Evolutionary conservation across 306 rosid genomes (phyloP).

Genomic region (Cicer cuneatum): DNA sequence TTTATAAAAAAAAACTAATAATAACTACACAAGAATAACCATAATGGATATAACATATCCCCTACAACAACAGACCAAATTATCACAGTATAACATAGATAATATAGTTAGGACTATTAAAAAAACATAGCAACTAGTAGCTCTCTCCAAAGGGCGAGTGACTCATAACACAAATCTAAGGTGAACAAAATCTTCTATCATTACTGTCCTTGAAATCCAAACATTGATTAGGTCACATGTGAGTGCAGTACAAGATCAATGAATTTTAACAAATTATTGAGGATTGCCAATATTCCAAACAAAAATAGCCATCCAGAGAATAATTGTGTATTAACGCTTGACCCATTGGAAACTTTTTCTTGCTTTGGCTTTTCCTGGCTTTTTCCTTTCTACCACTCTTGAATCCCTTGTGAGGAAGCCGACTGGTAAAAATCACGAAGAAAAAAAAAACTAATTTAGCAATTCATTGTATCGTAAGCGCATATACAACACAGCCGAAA

Average conservation of each 20-base stretch:
- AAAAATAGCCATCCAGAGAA: slow-evolving; percentile 29
- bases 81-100: slow-evolving; percentile 10
- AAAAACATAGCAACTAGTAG: slow-evolving; percentile 2
- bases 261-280: slow-evolving; percentile 44
- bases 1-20: not conserved
- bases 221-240: slow-evolving; percentile 28
- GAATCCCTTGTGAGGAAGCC: slow-evolving; percentile 96
- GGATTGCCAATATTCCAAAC: slow-evolving; percentile 44
- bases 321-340: slow-evolving; percentile 67
- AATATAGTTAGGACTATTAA: not conserved
- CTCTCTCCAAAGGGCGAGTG: slow-evolving; percentile 38
- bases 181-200: slow-evolving; percentile 43
- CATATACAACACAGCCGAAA: not conserved
- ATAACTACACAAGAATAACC: slow-evolving; percentile 16
- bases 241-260: slow-evolving; percentile 34
- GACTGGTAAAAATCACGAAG: slow-evolving; percentile 59
- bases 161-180: slow-evolving; percentile 20
- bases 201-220: slow-evolving; percentile 17
- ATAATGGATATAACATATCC: slow-evolving; percentile 2
- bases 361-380: slow-evolving; percentile 98
- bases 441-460: slow-evolving; percentile 37
- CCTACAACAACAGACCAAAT: slow-evolving; percentile 1
- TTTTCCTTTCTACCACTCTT: slow-evolving; percentile 94
- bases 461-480: slow-evolving; percentile 15
- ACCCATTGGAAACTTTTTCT: slow-evolving; percentile 99